Percentiles rank a stretch among this genome's conserved stretches.
Evolutionary conservation across 2,329 filamentous ascomycete genomes (phyloP).

Genomic region (Elsinoe fawcettii): DNA sequence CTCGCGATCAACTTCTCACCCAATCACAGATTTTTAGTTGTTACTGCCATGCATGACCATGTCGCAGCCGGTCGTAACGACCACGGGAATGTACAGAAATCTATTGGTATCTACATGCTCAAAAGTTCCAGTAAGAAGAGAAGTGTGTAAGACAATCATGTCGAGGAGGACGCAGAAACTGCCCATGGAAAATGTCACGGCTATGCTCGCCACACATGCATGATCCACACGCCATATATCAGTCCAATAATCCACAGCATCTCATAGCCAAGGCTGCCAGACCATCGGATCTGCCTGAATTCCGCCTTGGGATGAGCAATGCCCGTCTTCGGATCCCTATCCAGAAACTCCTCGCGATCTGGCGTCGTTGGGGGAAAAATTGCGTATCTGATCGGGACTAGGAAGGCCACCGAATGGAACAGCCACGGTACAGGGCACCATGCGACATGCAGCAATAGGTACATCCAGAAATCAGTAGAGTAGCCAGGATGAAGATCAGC

Average conservation of each 20-base stretch:
- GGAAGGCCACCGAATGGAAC: conserved; percentile 16
- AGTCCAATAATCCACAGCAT: not conserved
- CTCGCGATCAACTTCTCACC: no score
- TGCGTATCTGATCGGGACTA: conserved; percentile 49
- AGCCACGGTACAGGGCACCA: conserved; percentile 56
- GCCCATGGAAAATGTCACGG: not conserved
- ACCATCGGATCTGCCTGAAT: conserved; percentile 6
- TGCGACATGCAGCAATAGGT: conserved; percentile 52
- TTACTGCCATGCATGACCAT: no score
- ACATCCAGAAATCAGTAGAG: conserved; percentile 31
- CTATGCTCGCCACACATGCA: not conserved
- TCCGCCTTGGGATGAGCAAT: conserved; percentile 41
- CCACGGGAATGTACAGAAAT: no score
- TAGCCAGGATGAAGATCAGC: conserved; percentile 34
- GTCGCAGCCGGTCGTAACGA: no score
- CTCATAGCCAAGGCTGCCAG: conserved; percentile 1
- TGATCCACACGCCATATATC: not conserved
- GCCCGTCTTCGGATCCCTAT: conserved; percentile 47
- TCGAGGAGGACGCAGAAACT: no score
- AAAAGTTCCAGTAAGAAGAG: no score
- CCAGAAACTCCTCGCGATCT: conserved; percentile 50
- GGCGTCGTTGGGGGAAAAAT: conserved; percentile 53
- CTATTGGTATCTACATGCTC: no score
- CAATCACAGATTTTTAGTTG: no score
- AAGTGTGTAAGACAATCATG: no score